Conservation (phyloP, 306 rosid species). For the Fagus sylvatica region DNA sequence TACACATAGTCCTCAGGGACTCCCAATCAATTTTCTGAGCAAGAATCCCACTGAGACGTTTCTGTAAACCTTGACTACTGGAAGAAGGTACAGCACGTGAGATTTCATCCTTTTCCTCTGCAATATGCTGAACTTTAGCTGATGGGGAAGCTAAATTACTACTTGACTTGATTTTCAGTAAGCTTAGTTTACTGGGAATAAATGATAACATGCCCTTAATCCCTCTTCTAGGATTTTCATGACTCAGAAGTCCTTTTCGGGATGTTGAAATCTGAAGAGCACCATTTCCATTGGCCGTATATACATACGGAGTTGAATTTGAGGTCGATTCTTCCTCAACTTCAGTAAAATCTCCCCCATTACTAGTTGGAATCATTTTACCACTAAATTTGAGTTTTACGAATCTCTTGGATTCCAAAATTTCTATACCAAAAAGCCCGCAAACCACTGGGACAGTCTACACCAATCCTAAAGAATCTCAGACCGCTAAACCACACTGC, state of each 20-base stretch:
- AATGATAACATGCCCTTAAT: conserved; percentile 8
- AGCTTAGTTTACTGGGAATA: background rate
- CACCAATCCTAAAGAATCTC: background rate
- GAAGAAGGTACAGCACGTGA: conserved; percentile 26
- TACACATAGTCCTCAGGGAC: conserved; percentile 29
- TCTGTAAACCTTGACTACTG: conserved; percentile 4
- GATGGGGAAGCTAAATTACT: conserved; percentile 22
- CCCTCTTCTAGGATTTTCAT: conserved; percentile 21
- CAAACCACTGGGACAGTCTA: conserved; percentile 11
- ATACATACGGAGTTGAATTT: conserved; percentile 6
- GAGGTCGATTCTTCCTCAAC: conserved; percentile 12
- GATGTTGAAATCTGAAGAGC: conserved; percentile 35
- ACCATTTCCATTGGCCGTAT: conserved; percentile 17
- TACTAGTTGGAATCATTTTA: conserved; percentile 32
- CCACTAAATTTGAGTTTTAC: background rate
- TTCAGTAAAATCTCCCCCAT: conserved; percentile 21
- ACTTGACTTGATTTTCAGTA: background rate
- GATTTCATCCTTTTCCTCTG: conserved; percentile 23
- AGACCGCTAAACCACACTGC: background rate
- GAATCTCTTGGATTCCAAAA: background rate
- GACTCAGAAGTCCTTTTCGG: conserved; percentile 25
- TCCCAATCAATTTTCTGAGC: conserved; percentile 36
- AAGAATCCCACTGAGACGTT: conserved; percentile 12
- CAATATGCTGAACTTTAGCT: conserved; percentile 14
- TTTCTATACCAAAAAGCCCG: conserved; percentile 10